A percentile compares a stretch with the other conserved stretches of the same genome.
phyloP scores from a whole-genome alignment of 179 eudicot species.

The Monotropa hypopitys region DNA sequence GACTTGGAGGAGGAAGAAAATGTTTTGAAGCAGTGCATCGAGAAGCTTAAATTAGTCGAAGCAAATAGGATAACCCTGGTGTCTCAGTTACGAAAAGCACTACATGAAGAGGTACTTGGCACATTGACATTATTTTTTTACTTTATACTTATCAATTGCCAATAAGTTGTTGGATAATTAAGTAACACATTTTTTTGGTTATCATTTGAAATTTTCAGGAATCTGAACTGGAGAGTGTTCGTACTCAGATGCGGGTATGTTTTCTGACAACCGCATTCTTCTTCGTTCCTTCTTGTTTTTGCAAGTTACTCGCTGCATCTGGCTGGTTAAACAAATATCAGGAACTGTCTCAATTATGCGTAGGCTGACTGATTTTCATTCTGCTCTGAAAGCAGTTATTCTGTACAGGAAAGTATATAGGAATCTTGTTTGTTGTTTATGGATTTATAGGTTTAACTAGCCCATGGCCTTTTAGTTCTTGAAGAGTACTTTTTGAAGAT shows the following conservation, averaged over 20 bases:
- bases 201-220: constrained; percentile 38
- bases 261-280: neutral
- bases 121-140: neutral
- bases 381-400: too few species aligned
- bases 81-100: constrained; percentile 65
- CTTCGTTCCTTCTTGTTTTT: neutral
- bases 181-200: neutral
- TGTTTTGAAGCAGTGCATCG: constrained; percentile 42
- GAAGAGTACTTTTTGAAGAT: too few species aligned
- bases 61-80: constrained; percentile 60
- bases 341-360: neutral
- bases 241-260: constrained; percentile 82
- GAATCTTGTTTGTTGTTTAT: neutral
- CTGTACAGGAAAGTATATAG: too few species aligned
- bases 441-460: neutral
- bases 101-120: constrained; percentile 59
- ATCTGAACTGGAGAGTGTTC: constrained; percentile 81
- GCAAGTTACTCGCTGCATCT: neutral
- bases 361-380: neutral
- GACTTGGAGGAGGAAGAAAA: constrained; percentile 73
- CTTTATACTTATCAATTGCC: neutral
- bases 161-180: neutral
- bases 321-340: neutral
- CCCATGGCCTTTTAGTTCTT: neutral
- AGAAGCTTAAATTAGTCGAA: constrained; percentile 64